A percentile compares a stretch with the other conserved stretches of the same genome.
Evolutionary conservation across 1,139 yeast genomes (phyloP).

Genomic region (Nematodospora anomalae): DNA sequence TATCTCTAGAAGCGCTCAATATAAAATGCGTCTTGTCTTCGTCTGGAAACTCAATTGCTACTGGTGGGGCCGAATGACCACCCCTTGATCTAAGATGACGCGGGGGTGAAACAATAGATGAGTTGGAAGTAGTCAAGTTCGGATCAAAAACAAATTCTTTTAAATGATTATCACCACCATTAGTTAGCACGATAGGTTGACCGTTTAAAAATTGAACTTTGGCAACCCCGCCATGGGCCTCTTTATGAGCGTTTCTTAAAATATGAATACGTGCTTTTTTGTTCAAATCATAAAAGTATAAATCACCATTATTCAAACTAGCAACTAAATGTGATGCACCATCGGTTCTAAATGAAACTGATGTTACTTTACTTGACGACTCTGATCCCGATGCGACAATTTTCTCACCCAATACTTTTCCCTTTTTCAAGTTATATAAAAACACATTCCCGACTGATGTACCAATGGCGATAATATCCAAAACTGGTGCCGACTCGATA

Average conservation of each 20-base stretch:
- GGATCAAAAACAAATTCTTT: constrained; percentile 96
- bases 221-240: constrained; percentile 77
- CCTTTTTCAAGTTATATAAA: constrained; percentile 70
- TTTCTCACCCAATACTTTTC: constrained; percentile 50
- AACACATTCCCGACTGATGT: constrained; percentile 65
- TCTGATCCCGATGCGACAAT: constrained; percentile 59
- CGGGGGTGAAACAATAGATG: constrained; percentile 79
- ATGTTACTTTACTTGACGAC: constrained; percentile 50
- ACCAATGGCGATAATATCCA: constrained; percentile 82
- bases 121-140: constrained; percentile 65
- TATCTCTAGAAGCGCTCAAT: constrained; percentile 84
- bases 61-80: constrained; percentile 94
- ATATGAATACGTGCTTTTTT: constrained; percentile 72
- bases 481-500: constrained; percentile 80
- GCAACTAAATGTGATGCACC: constrained; percentile 83
- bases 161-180: constrained; percentile 88
- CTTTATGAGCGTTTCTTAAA: constrained; percentile 71
- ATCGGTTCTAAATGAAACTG: constrained; percentile 89
- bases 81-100: constrained; percentile 91
- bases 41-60: constrained; percentile 74
- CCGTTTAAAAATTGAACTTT: constrained; percentile 79
- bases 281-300: constrained; percentile 81
- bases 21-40: constrained; percentile 78
- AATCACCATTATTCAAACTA: constrained; percentile 77
- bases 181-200: constrained; percentile 87